Evolutionary conservation across 2,329 filamentous ascomycete species (phyloP).

Genomic region (Proliferodiscus dingleyae): DNA sequence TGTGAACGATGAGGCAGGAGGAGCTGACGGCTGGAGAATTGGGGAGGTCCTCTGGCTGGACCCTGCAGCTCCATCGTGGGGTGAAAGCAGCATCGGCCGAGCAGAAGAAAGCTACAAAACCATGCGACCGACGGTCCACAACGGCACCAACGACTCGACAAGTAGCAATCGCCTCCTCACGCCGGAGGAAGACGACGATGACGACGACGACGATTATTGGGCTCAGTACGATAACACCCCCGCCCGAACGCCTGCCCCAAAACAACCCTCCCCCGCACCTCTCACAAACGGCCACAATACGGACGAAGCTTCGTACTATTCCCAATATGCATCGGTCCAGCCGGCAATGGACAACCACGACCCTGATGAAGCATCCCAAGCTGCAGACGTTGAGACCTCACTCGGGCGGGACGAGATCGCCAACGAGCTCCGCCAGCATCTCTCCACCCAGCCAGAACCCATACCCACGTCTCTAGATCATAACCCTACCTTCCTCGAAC

Average conservation of each 20-base stretch:
- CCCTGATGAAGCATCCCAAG: conserved; percentile 59
- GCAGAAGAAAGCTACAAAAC: conserved; percentile 54
- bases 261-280: conserved; percentile 53
- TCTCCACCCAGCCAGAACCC: conserved; percentile 13
- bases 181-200: conserved; percentile 42
- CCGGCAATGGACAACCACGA: conserved; percentile 77
- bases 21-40: conserved; percentile 63
- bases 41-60: conserved; percentile 63
- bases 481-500: conserved; percentile 6
- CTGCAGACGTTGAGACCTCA: conserved; percentile 39
- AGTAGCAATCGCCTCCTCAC: conserved; percentile 18
- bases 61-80: conserved; percentile 46
- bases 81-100: conserved; percentile 47
- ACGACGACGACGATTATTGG: conserved; percentile 78
- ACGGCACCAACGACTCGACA: conserved; percentile 9
- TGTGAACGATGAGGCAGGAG: conserved; percentile 50
- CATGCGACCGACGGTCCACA: not conserved
- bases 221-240: conserved; percentile 71
- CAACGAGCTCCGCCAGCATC: conserved; percentile 24
- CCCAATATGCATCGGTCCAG: conserved; percentile 72
- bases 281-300: conserved; percentile 13
- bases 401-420: conserved; percentile 39
- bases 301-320: conserved; percentile 68
- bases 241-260: conserved; percentile 56
- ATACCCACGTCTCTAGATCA: conserved; percentile 2